Conservation (phyloP, 805 yeast genomes). For the Sporopachydermia quercuum region DNA sequence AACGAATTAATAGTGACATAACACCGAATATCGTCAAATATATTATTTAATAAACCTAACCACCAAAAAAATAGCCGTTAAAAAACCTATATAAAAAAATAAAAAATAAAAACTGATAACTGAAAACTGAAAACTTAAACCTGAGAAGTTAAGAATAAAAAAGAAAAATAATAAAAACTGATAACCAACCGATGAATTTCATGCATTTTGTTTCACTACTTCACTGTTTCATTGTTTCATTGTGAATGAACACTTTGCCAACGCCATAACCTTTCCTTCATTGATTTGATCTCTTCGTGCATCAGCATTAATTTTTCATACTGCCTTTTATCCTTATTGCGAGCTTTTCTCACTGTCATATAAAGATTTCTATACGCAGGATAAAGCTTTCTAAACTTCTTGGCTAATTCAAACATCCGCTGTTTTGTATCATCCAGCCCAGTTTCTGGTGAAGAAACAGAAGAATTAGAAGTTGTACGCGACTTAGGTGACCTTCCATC, state of each 20-base stretch:
- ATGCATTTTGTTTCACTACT: too few species aligned
- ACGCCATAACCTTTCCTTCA: slow-evolving; percentile 38
- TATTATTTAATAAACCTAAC: too few species aligned
- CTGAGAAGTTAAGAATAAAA: too few species aligned
- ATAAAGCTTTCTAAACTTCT: slow-evolving; percentile 31
- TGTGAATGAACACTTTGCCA: slow-evolving; percentile 23
- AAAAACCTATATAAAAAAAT: too few species aligned
- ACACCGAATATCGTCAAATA: too few species aligned
- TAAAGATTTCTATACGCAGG: slow-evolving; percentile 35
- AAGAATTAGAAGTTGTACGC: slow-evolving; percentile 6
- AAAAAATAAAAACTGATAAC: too few species aligned
- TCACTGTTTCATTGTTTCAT: too few species aligned
- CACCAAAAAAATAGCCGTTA: too few species aligned
- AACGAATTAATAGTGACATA: too few species aligned
- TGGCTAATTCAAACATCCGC: slow-evolving; percentile 29
- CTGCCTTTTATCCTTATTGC: slow-evolving; percentile 14
- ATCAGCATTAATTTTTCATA: slow-evolving; percentile 29
- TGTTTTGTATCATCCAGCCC: slow-evolving; percentile 14
- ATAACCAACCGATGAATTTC: too few species aligned
- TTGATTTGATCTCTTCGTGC: slow-evolving; percentile 35
- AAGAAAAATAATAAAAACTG: too few species aligned
- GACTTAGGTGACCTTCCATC: slow-evolving; percentile 12
- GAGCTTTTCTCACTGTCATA: slow-evolving; percentile 11
- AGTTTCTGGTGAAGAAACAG: background rate
- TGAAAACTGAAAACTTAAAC: too few species aligned